Base-by-base conservation (phyloP, 2,329 filamentous ascomycete genomes). In the Herpomyces periplanetae region DNA sequence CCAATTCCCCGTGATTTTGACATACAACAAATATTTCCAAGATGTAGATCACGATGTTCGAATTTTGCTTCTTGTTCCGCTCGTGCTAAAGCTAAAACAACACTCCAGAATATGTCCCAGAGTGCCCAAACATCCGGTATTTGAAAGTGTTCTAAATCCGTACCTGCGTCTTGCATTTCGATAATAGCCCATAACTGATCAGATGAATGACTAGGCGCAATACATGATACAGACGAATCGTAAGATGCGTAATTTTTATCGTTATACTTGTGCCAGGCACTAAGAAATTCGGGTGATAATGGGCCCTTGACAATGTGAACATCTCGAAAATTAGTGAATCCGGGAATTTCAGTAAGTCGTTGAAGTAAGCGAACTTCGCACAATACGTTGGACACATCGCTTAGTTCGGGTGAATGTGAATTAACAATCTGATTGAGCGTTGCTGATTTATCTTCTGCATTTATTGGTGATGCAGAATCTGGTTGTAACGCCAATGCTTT, bases 41-140 rank as follows among this genome's bases (percentile, higher is more conserved):
- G 39, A 33, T 62, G 56, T 3, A 62, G 34, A 33, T 62, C 56
- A 9, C 56, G 47, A 31, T 62, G 56, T 40, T 44, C 56, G 27
- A 61, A 62, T 19, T 43, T 34, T 4, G 48, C 45, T 20, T 43
- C 44, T 28, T 49, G 44, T 31, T 62, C 56, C 5, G 50, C 56
- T 23, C 53, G 49, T 8, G 49, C 53, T 5, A 61, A 34, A 2
- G 51, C 47, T 27, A 57, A 39, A 4, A 48, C 47, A n/a, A 57
- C 50, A 8, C 51, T 49, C 56, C 55, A 62, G 34, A 62, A 62
- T 1, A 60, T 44, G 29, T 61, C 55, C 38, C 52, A 59, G 2
- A 49, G 40, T 24, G 32, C 36, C 40, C 13, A 30, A 26, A 12
- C 42, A 37, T 8, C 38, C 8, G 6, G 6, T 5, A 17, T 10